These are phyloP conservation scores for Podospora sp. DNA, from an alignment of 495 filamentous ascomycete genomes.

Conservation along the genomic window DNA sequence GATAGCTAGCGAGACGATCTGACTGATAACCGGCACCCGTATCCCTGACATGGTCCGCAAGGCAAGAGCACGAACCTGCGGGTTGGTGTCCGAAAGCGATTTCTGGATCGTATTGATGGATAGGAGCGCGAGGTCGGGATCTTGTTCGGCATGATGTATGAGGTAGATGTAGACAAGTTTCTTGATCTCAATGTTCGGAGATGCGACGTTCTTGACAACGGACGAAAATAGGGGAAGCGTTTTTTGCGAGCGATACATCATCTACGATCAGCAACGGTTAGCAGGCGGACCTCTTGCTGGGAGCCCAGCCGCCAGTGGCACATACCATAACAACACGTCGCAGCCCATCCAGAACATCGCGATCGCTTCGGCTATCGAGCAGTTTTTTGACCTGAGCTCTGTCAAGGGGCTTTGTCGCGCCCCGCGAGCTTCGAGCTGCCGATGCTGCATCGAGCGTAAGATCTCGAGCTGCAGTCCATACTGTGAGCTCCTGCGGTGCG, in stretches of 20 bases:
- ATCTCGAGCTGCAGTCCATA: slow-evolving; percentile 70
- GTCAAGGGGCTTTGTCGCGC: slow-evolving; percentile 54
- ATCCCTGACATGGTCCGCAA: slow-evolving; percentile 95
- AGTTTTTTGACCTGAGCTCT: slow-evolving; percentile 83
- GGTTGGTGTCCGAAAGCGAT: slow-evolving; percentile 87
- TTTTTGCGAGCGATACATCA: slow-evolving; percentile 87
- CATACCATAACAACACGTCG: slow-evolving; percentile 86
- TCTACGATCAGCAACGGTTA: slow-evolving; percentile 52
- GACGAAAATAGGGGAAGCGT: slow-evolving; percentile 88
- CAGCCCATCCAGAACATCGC: slow-evolving; percentile 89
- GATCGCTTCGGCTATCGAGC: slow-evolving; percentile 89
- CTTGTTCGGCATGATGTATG: slow-evolving; percentile 90
- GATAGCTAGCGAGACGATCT: slow-evolving; percentile 95
- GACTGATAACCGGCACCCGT: slow-evolving; percentile 94
- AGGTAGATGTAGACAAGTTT: slow-evolving; percentile 98
- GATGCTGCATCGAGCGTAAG: slow-evolving; percentile 95
- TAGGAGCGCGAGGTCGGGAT: slow-evolving; percentile 90
- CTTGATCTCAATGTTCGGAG: slow-evolving; percentile 87
- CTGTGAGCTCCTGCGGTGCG: slow-evolving; percentile 2
- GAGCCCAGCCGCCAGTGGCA: slow-evolving; percentile 13
- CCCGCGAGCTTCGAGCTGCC: slow-evolving; percentile 62
- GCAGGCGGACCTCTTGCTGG: slow-evolving; percentile 14
- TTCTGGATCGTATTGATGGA: slow-evolving; percentile 99
- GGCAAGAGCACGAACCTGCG: slow-evolving; percentile 86
- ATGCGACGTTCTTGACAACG: slow-evolving; percentile 95